phyloP scores from a whole-genome alignment of 257 asterid species.

The Nicotiana tabacum region DNA sequence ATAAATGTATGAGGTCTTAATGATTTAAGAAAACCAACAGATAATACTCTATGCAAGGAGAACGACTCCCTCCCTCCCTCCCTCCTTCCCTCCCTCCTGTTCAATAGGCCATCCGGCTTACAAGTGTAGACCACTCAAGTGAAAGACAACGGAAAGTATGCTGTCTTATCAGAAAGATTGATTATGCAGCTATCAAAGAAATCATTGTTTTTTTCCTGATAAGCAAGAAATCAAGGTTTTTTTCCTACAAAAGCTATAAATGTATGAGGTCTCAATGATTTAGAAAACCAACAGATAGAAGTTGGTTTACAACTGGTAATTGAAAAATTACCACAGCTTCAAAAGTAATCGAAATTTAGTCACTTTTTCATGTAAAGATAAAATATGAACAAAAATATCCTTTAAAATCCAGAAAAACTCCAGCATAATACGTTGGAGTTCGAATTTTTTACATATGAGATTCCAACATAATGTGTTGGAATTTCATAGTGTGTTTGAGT shows the following conservation, averaged over 20 bases:
- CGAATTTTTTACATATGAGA: too few species aligned
- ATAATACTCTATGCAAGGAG: not conserved
- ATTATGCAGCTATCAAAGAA: not conserved
- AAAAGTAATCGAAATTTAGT: too few species aligned
- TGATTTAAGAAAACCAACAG: not conserved
- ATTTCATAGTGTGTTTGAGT: too few species aligned
- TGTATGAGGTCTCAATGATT: constrained; percentile 1
- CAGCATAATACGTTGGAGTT: too few species aligned
- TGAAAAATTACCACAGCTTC: too few species aligned
- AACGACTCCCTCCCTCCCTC: not conserved
- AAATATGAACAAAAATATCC: too few species aligned
- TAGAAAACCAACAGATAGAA: not conserved
- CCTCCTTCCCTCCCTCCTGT: not conserved
- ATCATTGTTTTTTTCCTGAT: not conserved
- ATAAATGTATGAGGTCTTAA: not conserved
- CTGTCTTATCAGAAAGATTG: not conserved
- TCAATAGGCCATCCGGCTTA: not conserved
- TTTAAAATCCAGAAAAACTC: too few species aligned
- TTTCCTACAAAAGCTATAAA: not conserved
- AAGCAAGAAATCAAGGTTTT: not conserved
- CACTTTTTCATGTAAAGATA: too few species aligned
- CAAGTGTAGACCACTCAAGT: not conserved
- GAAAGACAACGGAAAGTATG: not conserved
- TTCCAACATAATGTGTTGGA: too few species aligned
- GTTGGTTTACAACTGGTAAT: too few species aligned